Conservation (phyloP, 163 green algal genomes). For the Scenedesmus sp. region DNA sequence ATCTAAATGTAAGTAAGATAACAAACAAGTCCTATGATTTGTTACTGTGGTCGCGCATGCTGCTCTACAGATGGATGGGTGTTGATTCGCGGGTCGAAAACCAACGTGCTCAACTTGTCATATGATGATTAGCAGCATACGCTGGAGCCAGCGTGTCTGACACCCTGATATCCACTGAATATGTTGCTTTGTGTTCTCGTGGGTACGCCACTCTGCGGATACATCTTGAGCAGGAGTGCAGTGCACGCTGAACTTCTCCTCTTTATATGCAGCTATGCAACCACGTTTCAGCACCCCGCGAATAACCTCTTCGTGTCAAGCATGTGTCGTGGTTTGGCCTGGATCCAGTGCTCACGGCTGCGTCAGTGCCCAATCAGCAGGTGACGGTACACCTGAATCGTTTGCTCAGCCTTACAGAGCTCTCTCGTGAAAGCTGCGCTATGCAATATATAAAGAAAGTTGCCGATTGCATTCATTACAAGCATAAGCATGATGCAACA, state of each 20-base stretch:
- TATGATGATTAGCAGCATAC: background rate
- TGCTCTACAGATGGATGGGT: background rate
- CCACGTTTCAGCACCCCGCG: no score
- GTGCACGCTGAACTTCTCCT: background rate
- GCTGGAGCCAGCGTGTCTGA: background rate
- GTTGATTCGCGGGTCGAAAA: background rate
- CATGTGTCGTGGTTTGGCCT: no score
- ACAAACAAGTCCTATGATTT: background rate
- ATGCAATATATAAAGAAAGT: no score
- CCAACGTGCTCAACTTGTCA: background rate
- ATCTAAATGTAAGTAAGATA: background rate
- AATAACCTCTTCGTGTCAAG: no score
- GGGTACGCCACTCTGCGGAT: background rate
- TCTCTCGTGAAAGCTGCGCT: no score
- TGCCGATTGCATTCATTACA: no score
- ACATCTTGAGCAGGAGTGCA: background rate
- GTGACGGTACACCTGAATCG: no score
- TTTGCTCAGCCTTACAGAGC: no score
- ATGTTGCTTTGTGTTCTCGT: background rate
- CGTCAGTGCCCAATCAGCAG: no score
- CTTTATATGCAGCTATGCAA: background rate
- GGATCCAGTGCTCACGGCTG: no score
- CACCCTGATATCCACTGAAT: background rate
- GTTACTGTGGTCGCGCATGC: background rate
- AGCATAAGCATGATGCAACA: no score